These are phyloP conservation scores for Chytriomyces sp. DNA, from an alignment of 192 early-diverging fungal species.

Conservation along the genomic window DNA sequence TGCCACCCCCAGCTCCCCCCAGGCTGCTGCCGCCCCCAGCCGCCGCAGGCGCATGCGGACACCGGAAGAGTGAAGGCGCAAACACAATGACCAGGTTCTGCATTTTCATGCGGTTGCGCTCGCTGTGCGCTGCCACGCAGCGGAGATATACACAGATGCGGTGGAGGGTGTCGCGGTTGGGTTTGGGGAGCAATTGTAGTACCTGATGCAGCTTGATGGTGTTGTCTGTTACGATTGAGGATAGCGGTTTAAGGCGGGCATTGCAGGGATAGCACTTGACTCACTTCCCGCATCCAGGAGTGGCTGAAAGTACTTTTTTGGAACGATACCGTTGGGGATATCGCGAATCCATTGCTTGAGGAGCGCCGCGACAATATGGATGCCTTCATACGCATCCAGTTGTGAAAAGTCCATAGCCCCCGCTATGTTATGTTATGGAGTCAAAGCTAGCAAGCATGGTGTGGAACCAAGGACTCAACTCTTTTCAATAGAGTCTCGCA, in stretches of 20 bases:
- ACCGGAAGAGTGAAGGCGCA: conserved; percentile 84
- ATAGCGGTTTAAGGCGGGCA: not conserved
- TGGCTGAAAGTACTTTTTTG: conserved; percentile 30
- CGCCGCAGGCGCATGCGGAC: conserved; percentile 53
- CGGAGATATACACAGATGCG: conserved; percentile 36
- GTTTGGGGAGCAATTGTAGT: conserved; percentile 23
- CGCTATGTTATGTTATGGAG: not conserved
- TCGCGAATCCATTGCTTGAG: conserved; percentile 54
- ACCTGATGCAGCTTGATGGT: conserved; percentile 19
- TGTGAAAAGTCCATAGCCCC: conserved; percentile 32
- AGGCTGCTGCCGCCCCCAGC: conserved; percentile 1
- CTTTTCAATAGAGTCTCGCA: conserved; percentile 42
- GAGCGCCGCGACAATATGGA: conserved; percentile 41
- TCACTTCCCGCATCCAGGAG: conserved; percentile 34
- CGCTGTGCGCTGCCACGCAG: conserved; percentile 19
- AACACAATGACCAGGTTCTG: conserved; percentile 91
- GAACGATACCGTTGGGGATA: conserved; percentile 43
- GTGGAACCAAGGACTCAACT: conserved; percentile 10
- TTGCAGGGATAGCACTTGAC: not conserved
- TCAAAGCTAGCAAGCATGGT: not conserved
- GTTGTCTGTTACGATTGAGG: not conserved
- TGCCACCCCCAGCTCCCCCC: not conserved
- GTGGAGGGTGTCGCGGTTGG: conserved; percentile 30
- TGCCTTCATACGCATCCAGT: conserved; percentile 23
- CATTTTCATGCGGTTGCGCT: conserved; percentile 72